Evolutionary conservation across 331 rosid genomes (phyloP), one percentile per base, ranked within the genome.

Genomic region (Saraca asoca): DNA sequence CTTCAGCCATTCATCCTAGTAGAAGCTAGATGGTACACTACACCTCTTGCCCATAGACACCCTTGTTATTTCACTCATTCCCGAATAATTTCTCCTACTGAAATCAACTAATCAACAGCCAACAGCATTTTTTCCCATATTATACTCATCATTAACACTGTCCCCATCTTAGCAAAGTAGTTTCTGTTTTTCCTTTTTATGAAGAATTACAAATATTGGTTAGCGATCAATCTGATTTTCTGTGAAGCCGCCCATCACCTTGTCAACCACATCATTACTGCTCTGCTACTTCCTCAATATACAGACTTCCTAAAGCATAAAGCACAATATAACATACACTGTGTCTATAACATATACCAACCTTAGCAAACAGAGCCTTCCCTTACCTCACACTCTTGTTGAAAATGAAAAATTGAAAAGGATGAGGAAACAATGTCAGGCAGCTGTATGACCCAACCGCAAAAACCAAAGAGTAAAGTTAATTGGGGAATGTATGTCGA

Each of bases 11-110:
- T 54, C 62, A 41, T 66, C 46, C 62, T 45, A 53, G 9, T 17
- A 53, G 59, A 24, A 51, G 43, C 7, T 20, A 58, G 31, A 45
- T 58, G 43, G 31, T 59, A 29, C 77, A 54, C 50, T 16, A 45
- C 24, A 66, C 19, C 24, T 18, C 48, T 39, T 31, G 58, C 45
- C 48, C 37, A 2, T 12, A 44, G 19, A 48, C 55, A 51, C 9
- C 33, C 9, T n/a, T 45, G 6, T 34, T 58, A 34, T 51, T 51
- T 52, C 12, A 66, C 58, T 59, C 46, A 7, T 1, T 24, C 31
- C 31, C 1, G 31, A 24, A 24, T 24, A 24, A 24, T 24, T 24
- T 24, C 31, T 24, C 31, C 3, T 24, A 38, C 34, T 18, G 34
- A 13, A 42, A 67, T 24, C 31, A 24, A 41, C 45, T 68, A 43